Base-by-base conservation (phyloP, 768 basidiomycete genomes). In the Rossbeevera mucosa region DNA sequence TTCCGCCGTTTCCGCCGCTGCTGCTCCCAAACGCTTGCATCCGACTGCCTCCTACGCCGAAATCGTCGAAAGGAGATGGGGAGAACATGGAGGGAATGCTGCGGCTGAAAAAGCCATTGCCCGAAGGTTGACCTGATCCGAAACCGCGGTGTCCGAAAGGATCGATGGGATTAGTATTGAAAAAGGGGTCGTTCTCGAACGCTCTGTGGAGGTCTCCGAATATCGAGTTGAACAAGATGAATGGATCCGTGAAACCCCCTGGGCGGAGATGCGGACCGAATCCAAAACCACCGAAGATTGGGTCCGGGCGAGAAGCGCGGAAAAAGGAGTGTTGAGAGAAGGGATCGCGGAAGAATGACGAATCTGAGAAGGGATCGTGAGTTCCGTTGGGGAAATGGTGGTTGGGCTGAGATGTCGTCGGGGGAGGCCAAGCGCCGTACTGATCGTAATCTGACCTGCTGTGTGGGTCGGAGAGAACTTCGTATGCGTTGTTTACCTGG, bases 401-500 rank as follows among this genome's bases (percentile, higher is more conserved):
- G 4, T 26, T 33, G 25, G 56, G 59, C 7, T 59, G 50, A 14
- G 63, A 45, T 18, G 51, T 42, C n/a, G 84, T 84, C 8, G 85
- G 86, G 11, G 89, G 36, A 18, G 36, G 89, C 83, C 85, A 91
- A 45, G 82, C 74, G 31, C 88, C 87, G 56, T 84, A 71, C n/a
- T 67, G 64, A 61, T 91, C 89, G 64, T 89, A 91, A 9, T 77
- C 77, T 60, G 71, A 74, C 47, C 86, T 80, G 52, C 78, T 89
- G 48, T 77, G 68, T 2, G 77, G 60, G 60, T 91, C 81, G 47
- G 64, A 81, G 49, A 91, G 68, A 2, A 91, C 79, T 64, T 91
- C 88, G 59, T 89, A 91, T 25, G 88, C 87, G 55, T 88, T 85
- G 59, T 83, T 86, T 42, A 89, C 79, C 84, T 89, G 50, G 33